phyloP scores from a whole-genome alignment of 352 stramenopile species.

The Globisporangium nunn region DNA sequence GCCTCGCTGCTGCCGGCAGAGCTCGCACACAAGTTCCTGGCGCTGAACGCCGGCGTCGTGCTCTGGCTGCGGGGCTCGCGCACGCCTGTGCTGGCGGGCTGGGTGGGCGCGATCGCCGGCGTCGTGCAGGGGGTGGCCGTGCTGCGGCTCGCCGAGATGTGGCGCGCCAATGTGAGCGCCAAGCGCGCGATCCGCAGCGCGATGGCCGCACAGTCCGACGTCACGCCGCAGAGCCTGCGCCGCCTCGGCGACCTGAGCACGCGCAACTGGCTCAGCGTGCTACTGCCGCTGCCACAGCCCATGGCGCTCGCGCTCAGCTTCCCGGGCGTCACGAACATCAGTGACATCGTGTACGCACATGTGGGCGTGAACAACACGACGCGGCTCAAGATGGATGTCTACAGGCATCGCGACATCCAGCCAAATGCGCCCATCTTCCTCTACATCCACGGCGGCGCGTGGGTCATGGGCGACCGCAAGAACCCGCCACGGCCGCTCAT shows the following conservation, averaged over 20 bases:
- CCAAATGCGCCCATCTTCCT: slow-evolving; percentile 67
- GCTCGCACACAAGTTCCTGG: slow-evolving; percentile 3
- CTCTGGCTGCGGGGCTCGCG: slow-evolving; percentile 5
- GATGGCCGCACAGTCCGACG: slow-evolving; percentile 23
- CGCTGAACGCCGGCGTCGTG: slow-evolving; percentile 26
- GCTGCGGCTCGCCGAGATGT: slow-evolving; percentile 27
- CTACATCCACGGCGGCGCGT: slow-evolving; percentile 71
- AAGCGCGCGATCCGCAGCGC: slow-evolving; percentile 34
- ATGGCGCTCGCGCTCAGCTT: slow-evolving; percentile 43
- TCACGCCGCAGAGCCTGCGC: slow-evolving; percentile 20
- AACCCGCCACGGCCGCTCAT: slow-evolving; percentile 43
- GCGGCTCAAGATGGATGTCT: slow-evolving; percentile 64
- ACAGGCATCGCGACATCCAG: slow-evolving; percentile 39
- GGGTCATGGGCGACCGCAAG: slow-evolving; percentile 51
- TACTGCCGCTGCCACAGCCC: slow-evolving; percentile 49
- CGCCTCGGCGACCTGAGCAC: slow-evolving; percentile 38
- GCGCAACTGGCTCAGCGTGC: slow-evolving; percentile 45
- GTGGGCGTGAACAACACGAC: slow-evolving; percentile 59
- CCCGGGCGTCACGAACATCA: slow-evolving; percentile 36
- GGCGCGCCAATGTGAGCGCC: slow-evolving; percentile 34
- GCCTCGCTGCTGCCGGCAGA: slow-evolving; percentile 1
- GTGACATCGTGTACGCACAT: slow-evolving; percentile 53
- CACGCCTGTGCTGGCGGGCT: slow-evolving; percentile 32
- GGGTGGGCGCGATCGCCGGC: slow-evolving; percentile 36
- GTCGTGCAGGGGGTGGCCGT: slow-evolving; percentile 34